phyloP scores from a whole-genome alignment of 371 early-diverging fungal genomes.

The Encephalitozoon hellem region DNA sequence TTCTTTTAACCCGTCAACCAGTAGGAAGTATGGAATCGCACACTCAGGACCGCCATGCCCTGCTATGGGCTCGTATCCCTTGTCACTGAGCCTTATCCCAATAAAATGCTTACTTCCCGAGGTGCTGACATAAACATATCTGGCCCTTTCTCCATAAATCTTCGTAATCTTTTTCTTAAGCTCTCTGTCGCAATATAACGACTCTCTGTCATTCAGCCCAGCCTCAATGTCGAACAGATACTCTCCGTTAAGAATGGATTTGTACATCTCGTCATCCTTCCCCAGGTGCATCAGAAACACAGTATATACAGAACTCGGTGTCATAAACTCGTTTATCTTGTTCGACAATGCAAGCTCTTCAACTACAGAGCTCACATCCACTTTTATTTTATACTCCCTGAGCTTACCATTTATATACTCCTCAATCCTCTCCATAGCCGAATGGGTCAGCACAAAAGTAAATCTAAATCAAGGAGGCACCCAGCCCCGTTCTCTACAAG shows the following conservation, averaged over 20 bases:
- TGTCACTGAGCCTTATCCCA: constrained; percentile 18
- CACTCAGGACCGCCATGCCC: neutral
- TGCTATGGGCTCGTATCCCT: neutral
- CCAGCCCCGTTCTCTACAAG: neutral
- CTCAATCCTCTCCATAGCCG: neutral
- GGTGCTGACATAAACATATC: constrained; percentile 14
- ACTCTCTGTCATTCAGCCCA: neutral
- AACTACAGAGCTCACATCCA: neutral
- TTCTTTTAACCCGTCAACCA: neutral
- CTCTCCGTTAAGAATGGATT: constrained; percentile 2
- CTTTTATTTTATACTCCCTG: neutral
- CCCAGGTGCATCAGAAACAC: neutral
- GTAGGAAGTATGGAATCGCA: constrained; percentile 16
- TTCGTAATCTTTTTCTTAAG: neutral
- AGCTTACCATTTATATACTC: constrained; percentile 3
- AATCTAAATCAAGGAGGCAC: neutral
- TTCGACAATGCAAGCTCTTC: neutral
- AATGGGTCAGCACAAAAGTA: neutral
- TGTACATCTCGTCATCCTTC: constrained; percentile 6
- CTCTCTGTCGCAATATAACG: neutral
- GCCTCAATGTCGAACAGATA: constrained; percentile 32
- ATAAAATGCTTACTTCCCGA: constrained; percentile 6
- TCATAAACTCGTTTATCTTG: constrained; percentile 28
- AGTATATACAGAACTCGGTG: neutral
- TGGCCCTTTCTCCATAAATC: neutral